A percentile compares a stretch with the other conserved stretches of the same genome.
Conservation (phyloP, 345 rosid genomes). For the Bruguiera parviflora region DNA sequence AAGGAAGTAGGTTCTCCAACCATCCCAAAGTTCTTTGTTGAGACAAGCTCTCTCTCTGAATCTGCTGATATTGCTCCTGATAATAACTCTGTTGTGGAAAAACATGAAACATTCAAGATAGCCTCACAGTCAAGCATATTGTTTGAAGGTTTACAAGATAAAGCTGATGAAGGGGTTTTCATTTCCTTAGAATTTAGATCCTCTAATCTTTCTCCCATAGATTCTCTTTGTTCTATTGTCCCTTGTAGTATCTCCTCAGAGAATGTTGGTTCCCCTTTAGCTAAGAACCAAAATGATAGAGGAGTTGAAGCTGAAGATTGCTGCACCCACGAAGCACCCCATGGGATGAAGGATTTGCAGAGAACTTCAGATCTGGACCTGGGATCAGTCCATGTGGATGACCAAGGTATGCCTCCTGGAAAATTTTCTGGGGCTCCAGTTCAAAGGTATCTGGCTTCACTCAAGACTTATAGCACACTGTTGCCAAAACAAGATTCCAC, state of each 20-base stretch:
- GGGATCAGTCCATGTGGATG: slow-evolving; percentile 18
- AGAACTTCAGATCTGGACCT: slow-evolving; percentile 14
- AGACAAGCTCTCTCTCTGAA: slow-evolving; percentile 65
- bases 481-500: slow-evolving; percentile 19
- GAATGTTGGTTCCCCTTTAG: slow-evolving; percentile 20
- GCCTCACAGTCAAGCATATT: slow-evolving; percentile 38
- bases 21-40: slow-evolving; percentile 34
- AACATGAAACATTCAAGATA: slow-evolving; percentile 21
- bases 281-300: slow-evolving; percentile 20
- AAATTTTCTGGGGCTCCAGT: slow-evolving; percentile 22
- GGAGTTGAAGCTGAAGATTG: slow-evolving; percentile 30
- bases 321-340: slow-evolving; percentile 14
- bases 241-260: slow-evolving; percentile 62
- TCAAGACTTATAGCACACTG: slow-evolving; percentile 41
- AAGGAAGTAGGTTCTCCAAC: slow-evolving; percentile 36
- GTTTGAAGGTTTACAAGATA: slow-evolving; percentile 31
- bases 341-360: slow-evolving; percentile 18
- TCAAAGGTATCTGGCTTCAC: slow-evolving; percentile 33
- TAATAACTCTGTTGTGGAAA: slow-evolving; percentile 43
- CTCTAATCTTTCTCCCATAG: slow-evolving; percentile 35
- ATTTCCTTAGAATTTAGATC: slow-evolving; percentile 45
- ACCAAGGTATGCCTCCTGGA: slow-evolving; percentile 21
- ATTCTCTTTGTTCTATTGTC: slow-evolving; percentile 73
- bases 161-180: slow-evolving; percentile 27
- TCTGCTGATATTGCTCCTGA: slow-evolving; percentile 53